Base-by-base conservation (phyloP, 2,329 filamentous ascomycete genomes). In the Cladophialophora exuberans region DNA sequence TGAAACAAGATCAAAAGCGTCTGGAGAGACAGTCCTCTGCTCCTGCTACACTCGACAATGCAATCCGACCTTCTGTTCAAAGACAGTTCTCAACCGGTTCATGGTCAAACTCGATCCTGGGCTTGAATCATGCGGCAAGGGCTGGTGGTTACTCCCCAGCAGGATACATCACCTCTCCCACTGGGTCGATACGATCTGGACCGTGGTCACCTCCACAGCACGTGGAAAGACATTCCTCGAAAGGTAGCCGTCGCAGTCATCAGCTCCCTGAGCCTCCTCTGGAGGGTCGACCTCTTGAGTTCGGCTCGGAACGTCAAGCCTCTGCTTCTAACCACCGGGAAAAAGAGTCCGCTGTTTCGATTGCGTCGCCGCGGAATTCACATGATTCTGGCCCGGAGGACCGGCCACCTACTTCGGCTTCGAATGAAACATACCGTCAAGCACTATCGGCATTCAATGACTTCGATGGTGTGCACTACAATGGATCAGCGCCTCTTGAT, bases 391-490 rank as follows among this genome's bases (percentile, higher is more conserved):
- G 47, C 28, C 23, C 15, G 36, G 51, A 58, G n/a, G 61, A 63
- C 10, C 66, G 74, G 13, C 72, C 73, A 11, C 54, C 64, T 2
- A 71, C 72, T 13, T 70, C 73, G 23, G 73, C 70, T 3, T 79
- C 76, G 4, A 69, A 64, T 20, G 76, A 78, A 62, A 78, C 76
- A 23, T 75, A 73, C 55, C 74, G 71, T 39, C 76, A 79, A 50
- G 60, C 55, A n/a, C 48, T 61, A 36, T 54, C 56, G 5, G 55
- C 77, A 13, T 79, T 79, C 62, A 71, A 67, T 5, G 76, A 79
- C 60, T 79, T 79, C 50, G 77, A 79, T 65, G 77, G 77, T 35
- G 77, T 79, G 6, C 76, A 79, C 64, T 77, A 70, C 54, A 64
- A 68, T 43, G 65, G 31, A 5, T 39, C 48, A 6, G 2, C 45